These are phyloP conservation scores for Balamuthia mandrillaris DNA, from an alignment of 208 protist species.

Conservation along the genomic window DNA sequence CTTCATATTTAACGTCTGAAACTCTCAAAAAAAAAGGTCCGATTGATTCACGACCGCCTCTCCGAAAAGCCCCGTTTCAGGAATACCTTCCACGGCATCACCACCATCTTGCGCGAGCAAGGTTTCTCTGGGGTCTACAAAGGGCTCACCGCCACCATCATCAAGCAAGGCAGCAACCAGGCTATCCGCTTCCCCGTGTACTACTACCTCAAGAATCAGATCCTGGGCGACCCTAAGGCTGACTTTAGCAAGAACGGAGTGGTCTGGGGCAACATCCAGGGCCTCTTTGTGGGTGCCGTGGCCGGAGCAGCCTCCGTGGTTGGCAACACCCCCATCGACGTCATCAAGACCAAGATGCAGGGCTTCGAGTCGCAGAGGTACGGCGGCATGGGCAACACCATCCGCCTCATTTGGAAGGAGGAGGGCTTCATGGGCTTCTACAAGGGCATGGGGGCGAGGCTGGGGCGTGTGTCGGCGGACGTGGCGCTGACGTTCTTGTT, in stretches of 20 bases:
- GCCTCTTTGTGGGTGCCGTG: not conserved
- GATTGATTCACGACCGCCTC: conserved; percentile 46
- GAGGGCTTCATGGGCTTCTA: conserved; percentile 40
- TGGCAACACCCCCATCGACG: conserved; percentile 56
- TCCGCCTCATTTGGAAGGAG: conserved; percentile 13
- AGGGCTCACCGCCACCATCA: conserved; percentile 43
- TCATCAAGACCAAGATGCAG: conserved; percentile 52
- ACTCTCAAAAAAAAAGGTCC: conserved; percentile 48
- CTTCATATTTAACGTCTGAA: not conserved
- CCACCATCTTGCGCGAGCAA: not conserved
- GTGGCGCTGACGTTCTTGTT: conserved; percentile 41
- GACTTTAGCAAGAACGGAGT: not conserved
- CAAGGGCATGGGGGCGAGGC: conserved; percentile 40
- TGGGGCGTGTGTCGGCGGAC: conserved; percentile 39
- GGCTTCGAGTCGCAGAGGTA: conserved; percentile 44
- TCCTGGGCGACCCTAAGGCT: not conserved
- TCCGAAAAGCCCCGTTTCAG: not conserved
- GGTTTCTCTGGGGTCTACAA: conserved; percentile 44
- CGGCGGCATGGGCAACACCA: conserved; percentile 14
- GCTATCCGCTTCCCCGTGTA: conserved; percentile 46
- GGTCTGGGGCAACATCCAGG: not conserved
- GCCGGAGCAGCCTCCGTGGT: conserved; percentile 40
- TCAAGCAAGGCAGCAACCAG: conserved; percentile 58
- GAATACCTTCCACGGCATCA: conserved; percentile 24
- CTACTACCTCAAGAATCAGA: conserved; percentile 24